These are phyloP conservation scores for Zizania palustris DNA, from an alignment of 202 grass and related monocot genomes.

Conservation along the genomic window DNA sequence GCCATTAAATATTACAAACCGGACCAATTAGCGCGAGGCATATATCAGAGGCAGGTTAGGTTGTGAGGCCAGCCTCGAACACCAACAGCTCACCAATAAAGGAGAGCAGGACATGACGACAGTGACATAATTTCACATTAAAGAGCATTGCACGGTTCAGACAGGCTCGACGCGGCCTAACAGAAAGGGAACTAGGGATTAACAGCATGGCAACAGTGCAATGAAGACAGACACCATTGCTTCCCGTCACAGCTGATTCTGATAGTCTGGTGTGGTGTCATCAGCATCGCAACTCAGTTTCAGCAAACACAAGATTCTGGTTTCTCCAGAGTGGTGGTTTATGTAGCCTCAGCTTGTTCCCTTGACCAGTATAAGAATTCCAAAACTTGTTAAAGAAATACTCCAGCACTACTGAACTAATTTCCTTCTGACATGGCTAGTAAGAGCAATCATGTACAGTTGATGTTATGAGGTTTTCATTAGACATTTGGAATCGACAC, in stretches of 20 bases:
- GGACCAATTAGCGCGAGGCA: not conserved
- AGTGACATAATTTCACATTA: conserved; percentile 1
- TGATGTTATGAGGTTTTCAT: not conserved
- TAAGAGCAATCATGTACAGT: not conserved
- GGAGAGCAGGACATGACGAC: not conserved
- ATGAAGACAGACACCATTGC: not conserved
- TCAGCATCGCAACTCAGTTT: not conserved
- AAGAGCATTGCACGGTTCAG: conserved; percentile 3
- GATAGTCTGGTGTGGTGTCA: not conserved
- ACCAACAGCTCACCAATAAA: not conserved
- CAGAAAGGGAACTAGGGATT: not conserved
- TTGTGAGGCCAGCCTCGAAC: not conserved
- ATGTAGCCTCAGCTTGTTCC: not conserved
- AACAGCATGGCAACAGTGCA: not conserved
- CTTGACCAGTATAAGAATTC: not conserved
- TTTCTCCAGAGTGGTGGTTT: not conserved
- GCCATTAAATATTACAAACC: not conserved
- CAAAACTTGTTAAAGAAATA: not conserved
- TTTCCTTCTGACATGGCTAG: not conserved
- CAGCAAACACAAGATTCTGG: not conserved
- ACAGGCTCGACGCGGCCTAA: not conserved
- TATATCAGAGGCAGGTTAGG: not conserved
- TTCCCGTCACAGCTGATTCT: not conserved
- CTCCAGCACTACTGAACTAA: too few relatives aligned
- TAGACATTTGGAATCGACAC: not conserved